Conservation (phyloP, 2,329 filamentous ascomycete species). For the Orbilia blumenaviensis region DNA sequence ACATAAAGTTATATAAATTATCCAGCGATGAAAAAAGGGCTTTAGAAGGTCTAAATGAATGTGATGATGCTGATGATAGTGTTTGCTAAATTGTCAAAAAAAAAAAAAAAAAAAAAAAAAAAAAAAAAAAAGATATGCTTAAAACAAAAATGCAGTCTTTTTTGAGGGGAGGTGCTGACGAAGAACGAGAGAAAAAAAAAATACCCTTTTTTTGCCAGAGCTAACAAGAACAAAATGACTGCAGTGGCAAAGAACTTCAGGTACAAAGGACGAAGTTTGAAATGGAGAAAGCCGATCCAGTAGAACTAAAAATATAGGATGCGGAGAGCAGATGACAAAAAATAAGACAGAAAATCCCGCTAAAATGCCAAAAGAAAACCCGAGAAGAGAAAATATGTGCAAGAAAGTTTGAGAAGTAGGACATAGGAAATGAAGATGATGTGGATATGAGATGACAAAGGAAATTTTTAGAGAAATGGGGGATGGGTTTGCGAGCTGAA, state of each 20-base stretch:
- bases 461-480: slow-evolving; percentile 4
- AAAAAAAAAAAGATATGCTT: neutral
- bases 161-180: neutral
- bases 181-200: neutral
- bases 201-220: neutral
- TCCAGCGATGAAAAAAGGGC: no score
- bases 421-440: slow-evolving; percentile 11
- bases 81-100: no score
- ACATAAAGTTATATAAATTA: neutral
- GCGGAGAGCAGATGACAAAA: neutral
- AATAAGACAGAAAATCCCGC: slow-evolving; percentile 33
- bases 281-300: slow-evolving; percentile 3
- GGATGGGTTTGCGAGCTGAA: neutral
- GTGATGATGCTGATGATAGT: slow-evolving; percentile 11
- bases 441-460: slow-evolving; percentile 6
- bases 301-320: neutral
- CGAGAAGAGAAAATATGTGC: neutral
- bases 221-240: neutral
- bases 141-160: slow-evolving; percentile 2
- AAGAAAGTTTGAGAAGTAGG: neutral
- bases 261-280: neutral
- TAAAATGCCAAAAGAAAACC: slow-evolving; percentile 37
- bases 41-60: slow-evolving; percentile 48
- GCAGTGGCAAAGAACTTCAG: neutral
- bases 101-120: neutral